These are phyloP conservation scores for Parachaetomium inaequale DNA, from an alignment of 495 filamentous ascomycete genomes.

Conservation along the genomic window DNA sequence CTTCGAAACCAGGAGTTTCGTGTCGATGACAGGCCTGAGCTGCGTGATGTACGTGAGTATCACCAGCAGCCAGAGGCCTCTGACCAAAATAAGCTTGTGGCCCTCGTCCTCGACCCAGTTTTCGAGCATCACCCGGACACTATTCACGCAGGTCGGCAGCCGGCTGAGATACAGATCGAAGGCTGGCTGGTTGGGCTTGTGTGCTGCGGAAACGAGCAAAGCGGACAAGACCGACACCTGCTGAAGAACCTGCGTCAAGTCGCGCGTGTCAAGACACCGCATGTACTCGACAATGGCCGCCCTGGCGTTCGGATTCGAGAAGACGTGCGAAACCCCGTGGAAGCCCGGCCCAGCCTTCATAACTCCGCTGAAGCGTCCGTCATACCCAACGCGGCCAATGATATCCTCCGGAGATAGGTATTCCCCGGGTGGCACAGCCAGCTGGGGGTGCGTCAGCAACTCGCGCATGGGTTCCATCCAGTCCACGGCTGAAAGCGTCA, in stretches of 20 bases:
- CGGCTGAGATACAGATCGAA: conserved; percentile 33
- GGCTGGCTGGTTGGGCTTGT: conserved; percentile 24
- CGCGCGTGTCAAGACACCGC: conserved; percentile 25
- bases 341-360: conserved; percentile 31
- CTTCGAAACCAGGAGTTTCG: conserved; percentile 15
- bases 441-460: conserved; percentile 24
- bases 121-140: conserved; percentile 23
- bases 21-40: conserved; percentile 29
- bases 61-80: conserved; percentile 33
- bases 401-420: conserved; percentile 22
- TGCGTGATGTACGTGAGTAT: conserved; percentile 32
- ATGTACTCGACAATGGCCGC: conserved; percentile 28
- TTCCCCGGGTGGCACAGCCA: conserved; percentile 3
- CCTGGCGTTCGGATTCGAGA: conserved; percentile 18
- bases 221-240: conserved; percentile 27
- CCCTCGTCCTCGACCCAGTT: conserved; percentile 15
- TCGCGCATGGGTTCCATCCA: conserved; percentile 26
- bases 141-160: conserved; percentile 26
- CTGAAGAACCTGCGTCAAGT: conserved; percentile 15
- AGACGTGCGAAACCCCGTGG: conserved; percentile 20
- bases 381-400: conserved; percentile 24
- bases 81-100: conserved; percentile 20
- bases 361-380: conserved; percentile 29
- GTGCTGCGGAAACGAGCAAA: conserved; percentile 25
- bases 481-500: conserved; percentile 28